phyloP scores from a whole-genome alignment of 2,329 filamentous ascomycete species.

The Penicillium decumbens region DNA sequence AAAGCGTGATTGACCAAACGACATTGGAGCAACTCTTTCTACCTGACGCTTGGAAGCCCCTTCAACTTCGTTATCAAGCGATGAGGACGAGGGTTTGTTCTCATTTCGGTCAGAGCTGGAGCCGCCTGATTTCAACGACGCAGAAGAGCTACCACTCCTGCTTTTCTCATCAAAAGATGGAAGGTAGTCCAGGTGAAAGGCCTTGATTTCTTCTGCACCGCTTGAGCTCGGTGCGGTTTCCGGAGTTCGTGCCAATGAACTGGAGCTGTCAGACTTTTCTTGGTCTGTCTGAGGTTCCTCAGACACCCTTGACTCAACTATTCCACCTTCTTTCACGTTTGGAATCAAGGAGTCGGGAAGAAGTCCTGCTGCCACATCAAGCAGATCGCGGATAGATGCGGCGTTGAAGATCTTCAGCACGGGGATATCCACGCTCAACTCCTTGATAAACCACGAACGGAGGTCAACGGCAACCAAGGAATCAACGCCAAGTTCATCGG shows the following conservation, averaged over 20 bases:
- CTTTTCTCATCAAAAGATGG: neutral
- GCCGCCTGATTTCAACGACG: constrained; percentile 8
- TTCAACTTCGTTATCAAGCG: neutral
- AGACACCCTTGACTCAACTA: neutral
- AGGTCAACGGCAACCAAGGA: constrained; percentile 26
- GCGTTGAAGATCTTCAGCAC: constrained; percentile 26
- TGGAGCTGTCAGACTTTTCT: too few species aligned
- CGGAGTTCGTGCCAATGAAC: neutral
- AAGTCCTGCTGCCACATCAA: constrained; percentile 8
- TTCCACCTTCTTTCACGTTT: neutral
- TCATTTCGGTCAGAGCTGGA: constrained; percentile 16
- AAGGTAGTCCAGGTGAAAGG: constrained; percentile 6
- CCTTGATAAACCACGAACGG: constrained; percentile 25
- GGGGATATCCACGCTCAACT: constrained; percentile 21
- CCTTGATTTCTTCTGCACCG: neutral
- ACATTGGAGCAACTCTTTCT: constrained; percentile 27
- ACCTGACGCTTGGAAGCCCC: neutral
- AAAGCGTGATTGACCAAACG: constrained; percentile 41
- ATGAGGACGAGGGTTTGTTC: constrained; percentile 10
- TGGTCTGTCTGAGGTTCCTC: neutral
- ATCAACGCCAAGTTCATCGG: constrained; percentile 23
- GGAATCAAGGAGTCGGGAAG: constrained; percentile 12
- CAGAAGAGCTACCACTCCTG: constrained; percentile 7
- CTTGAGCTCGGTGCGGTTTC: neutral
- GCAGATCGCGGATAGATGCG: constrained; percentile 17